Conservation (phyloP, 2,329 filamentous ascomycete species). For the Colletotrichum liaoningense region DNA sequence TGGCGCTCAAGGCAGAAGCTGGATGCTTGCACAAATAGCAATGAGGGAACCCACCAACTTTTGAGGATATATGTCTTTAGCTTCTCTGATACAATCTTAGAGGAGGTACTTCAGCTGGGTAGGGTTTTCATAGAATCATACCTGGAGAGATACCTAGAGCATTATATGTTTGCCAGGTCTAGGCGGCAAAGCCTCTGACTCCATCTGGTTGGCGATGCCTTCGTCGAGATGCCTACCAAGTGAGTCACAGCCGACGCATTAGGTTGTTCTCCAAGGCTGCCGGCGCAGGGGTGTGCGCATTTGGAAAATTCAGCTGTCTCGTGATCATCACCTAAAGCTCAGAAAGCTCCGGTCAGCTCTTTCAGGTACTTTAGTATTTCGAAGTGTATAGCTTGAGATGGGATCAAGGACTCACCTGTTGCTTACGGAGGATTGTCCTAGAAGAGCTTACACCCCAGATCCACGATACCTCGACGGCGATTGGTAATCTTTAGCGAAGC, state of each 20-base stretch:
- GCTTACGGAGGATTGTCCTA: neutral
- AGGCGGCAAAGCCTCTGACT: constrained; percentile 27
- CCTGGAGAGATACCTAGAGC: neutral
- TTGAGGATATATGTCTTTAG: neutral
- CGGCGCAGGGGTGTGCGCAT: neutral
- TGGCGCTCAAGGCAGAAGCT: constrained; percentile 9
- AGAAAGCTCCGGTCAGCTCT: neutral
- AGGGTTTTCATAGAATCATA: neutral
- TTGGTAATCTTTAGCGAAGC: neutral
- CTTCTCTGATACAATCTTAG: neutral
- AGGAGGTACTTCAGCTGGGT: constrained; percentile 5
- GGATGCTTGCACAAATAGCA: constrained; percentile 7
- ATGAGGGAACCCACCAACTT: constrained; percentile 23
- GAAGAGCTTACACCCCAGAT: neutral
- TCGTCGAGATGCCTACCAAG: neutral
- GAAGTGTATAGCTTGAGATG: neutral
- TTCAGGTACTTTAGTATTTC: neutral
- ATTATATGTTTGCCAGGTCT: constrained; percentile 7
- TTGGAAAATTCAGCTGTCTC: neutral
- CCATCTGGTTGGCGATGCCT: neutral
- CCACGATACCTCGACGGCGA: neutral
- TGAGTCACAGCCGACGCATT: constrained; percentile 25
- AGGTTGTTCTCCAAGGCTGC: constrained; percentile 15
- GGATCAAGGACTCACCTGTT: neutral
- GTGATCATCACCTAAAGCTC: neutral